phyloP scores from a whole-genome alignment of 352 stramenopile genomes.

The Phytophthora multivora region DNA sequence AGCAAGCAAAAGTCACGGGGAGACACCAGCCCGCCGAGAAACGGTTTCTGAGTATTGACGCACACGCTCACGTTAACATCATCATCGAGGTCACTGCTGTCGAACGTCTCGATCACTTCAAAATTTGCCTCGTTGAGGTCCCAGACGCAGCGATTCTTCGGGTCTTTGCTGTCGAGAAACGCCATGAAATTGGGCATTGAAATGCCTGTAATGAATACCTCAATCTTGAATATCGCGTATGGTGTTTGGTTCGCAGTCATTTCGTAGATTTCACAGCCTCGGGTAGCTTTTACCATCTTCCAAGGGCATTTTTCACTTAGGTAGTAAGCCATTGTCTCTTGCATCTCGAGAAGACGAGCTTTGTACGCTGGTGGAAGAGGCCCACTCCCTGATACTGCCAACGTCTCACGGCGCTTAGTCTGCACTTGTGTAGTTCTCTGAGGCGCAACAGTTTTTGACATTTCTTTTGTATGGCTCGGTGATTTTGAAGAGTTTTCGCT shows the following conservation, averaged over 20 bases:
- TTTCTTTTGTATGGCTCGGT: neutral
- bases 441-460: slow-evolving; percentile 1
- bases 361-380: slow-evolving; percentile 33
- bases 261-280: slow-evolving; percentile 48
- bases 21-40: slow-evolving; percentile 57
- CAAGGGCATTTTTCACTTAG: slow-evolving; percentile 46
- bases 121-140: slow-evolving; percentile 57
- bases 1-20: slow-evolving; percentile 65
- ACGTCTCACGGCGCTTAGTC: neutral
- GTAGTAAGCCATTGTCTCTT: slow-evolving; percentile 36
- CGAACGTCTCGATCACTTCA: slow-evolving; percentile 53
- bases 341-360: slow-evolving; percentile 25
- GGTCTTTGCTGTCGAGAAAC: slow-evolving; percentile 49
- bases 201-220: slow-evolving; percentile 52
- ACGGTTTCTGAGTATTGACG: slow-evolving; percentile 63
- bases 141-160: slow-evolving; percentile 49
- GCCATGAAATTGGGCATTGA: slow-evolving; percentile 44
- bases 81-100: slow-evolving; percentile 15
- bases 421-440: neutral
- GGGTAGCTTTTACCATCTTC: slow-evolving; percentile 43
- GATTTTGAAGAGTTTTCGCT: neutral
- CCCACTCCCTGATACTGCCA: neutral
- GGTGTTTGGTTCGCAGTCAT: slow-evolving; percentile 44
- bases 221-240: slow-evolving; percentile 56
- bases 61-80: slow-evolving; percentile 42